Evolutionary conservation across 1,284 basidiomycete species (phyloP).

Genomic region (Boletus smithii): DNA sequence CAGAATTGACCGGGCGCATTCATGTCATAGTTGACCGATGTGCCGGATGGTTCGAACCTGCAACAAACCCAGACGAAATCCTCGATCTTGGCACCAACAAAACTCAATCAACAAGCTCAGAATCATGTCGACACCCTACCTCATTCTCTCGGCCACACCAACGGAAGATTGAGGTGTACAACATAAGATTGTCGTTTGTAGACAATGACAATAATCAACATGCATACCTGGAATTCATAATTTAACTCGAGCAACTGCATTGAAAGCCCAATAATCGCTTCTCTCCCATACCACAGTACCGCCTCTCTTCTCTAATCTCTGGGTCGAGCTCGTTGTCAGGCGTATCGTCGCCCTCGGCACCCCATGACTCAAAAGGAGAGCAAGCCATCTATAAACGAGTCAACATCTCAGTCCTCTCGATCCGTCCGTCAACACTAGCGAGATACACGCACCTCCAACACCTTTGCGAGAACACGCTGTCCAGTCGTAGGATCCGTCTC

Average conservation of each 20-base stretch:
- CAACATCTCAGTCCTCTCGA: background rate
- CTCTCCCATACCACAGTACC: conserved; percentile 77
- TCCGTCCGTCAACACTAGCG: background rate
- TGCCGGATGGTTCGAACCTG: conserved; percentile 38
- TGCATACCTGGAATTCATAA: background rate
- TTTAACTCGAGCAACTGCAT: conserved; percentile 85
- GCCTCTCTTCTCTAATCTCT: conserved; percentile 69
- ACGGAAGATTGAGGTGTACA: no score
- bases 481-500: conserved; percentile 60
- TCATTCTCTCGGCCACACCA: conserved; percentile 10
- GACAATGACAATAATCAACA: background rate
- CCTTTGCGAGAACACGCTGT: conserved; percentile 64
- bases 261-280: conserved; percentile 83
- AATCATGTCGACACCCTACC: conserved; percentile 25
- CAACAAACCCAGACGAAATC: conserved; percentile 1
- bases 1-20: conserved; percentile 45
- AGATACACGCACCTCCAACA: conserved; percentile 58
- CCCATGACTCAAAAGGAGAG: conserved; percentile 78
- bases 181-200: background rate
- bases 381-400: conserved; percentile 63
- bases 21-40: conserved; percentile 44
- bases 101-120: conserved; percentile 24
- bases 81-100: conserved; percentile 14
- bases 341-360: conserved; percentile 53
- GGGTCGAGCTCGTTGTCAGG: conserved; percentile 44